Conservation (phyloP, 2,329 filamentous ascomycete species). For the Ophiostoma sp. region DNA sequence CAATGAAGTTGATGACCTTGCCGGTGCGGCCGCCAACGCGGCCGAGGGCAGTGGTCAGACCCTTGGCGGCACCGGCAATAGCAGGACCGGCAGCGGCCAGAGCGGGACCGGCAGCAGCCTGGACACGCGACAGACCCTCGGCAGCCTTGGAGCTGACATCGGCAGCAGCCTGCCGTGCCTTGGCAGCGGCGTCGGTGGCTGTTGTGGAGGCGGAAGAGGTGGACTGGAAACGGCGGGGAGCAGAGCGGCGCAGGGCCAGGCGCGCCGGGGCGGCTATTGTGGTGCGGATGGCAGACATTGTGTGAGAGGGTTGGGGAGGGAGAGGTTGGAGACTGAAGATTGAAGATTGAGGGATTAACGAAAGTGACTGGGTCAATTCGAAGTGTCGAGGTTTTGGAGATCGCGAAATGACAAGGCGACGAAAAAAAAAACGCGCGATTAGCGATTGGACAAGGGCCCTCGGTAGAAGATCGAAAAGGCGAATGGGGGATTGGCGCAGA, state of each 20-base stretch:
- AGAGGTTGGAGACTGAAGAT: background rate
- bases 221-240: conserved; percentile 56
- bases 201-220: conserved; percentile 45
- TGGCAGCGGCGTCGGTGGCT: conserved; percentile 41
- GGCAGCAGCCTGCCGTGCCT: conserved; percentile 40
- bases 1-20: conserved; percentile 69
- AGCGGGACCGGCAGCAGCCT: conserved; percentile 72
- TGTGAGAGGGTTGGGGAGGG: background rate
- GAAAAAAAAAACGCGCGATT: conserved; percentile 22
- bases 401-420: conserved; percentile 4
- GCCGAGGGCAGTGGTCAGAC: conserved; percentile 60
- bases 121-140: conserved; percentile 76
- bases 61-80: conserved; percentile 65
- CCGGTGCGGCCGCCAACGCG: conserved; percentile 81
- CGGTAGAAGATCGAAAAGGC: conserved; percentile 4
- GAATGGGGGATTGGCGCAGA: background rate
- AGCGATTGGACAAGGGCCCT: conserved; percentile 10
- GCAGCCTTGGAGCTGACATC: conserved; percentile 60
- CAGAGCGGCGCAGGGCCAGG: conserved; percentile 31
- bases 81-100: conserved; percentile 73
- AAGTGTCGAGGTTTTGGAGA: background rate
- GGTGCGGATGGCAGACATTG: conserved; percentile 35
- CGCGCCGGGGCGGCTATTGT: conserved; percentile 34
- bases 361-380: background rate
- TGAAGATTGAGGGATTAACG: background rate